These are phyloP conservation scores for Penicillium italicum DNA, from an alignment of 2,329 filamentous ascomycete genomes.

Conservation along the genomic window DNA sequence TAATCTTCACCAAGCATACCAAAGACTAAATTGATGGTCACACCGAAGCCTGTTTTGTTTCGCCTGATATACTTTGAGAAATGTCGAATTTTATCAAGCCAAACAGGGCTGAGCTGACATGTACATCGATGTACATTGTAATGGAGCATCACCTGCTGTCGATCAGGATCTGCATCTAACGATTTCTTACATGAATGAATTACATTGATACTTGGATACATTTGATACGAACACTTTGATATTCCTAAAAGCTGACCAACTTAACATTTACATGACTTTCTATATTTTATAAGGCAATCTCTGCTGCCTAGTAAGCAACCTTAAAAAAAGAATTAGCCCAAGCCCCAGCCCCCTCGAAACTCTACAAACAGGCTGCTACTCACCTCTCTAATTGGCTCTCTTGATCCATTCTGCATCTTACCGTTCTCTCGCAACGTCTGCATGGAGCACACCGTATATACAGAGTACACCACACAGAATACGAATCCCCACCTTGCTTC, in stretches of 20 bases:
- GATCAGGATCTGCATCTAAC: constrained; percentile 16
- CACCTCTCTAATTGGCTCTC: constrained; percentile 8
- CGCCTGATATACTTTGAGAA: neutral
- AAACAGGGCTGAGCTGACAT: constrained; percentile 22
- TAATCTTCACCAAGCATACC: neutral
- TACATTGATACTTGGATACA: neutral
- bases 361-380: constrained; percentile 9
- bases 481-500: neutral
- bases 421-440: neutral
- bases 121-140: constrained; percentile 2
- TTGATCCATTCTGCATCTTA: constrained; percentile 9
- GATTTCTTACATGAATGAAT: no score
- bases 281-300: constrained; percentile 1
- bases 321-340: neutral
- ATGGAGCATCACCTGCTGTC: constrained; percentile 20
- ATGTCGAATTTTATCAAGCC: neutral
- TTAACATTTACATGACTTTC: neutral
- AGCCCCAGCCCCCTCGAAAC: neutral
- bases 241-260: neutral
- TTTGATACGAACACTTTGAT: neutral
- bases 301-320: constrained; percentile 12
- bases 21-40: neutral
- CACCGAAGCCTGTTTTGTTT: neutral
- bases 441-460: neutral
- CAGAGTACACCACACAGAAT: neutral